Base-by-base conservation (phyloP, 129 eudicot species). In the Heracleum sosnowskyi region DNA sequence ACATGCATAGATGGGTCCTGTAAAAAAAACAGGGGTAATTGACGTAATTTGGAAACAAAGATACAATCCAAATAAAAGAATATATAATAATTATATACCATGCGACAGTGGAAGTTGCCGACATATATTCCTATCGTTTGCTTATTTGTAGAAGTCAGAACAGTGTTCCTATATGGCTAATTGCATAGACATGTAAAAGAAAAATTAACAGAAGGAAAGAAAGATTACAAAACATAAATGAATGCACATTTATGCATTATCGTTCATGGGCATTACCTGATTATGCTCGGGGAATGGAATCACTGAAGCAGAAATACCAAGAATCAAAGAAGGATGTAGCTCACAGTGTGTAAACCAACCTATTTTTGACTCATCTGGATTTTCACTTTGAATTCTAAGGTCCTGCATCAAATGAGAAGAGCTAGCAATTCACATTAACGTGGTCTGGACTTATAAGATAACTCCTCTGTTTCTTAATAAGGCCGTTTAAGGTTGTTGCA, bases 101-200 rank as follows among this genome's bases (percentile, higher is more conserved):
- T 76, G 2, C 69, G 79, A 34, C 18, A 64, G 44, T 90, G 96
- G 76, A 83, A 92, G 77, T 88, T 92, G 69, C 96, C 88, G 66
- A 86, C 92, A 51, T 92, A 89, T 15, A 88, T 90, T 18, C 97
- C 97, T 92, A 92, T 91, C 28, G 95, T 91, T 74, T 91, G 97
- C 87, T 91, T 91, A n/a, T 89, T 90, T 87, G 89, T 90, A 76
- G 96, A 92, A 45, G 96, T 85, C 75, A 87, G 96, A 78, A 86
- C 88, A 1, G 92, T 92, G 79, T 92, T 89, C 86, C 97, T 89
- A 34, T 94, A 90, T 34, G 90, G 87, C 92, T 91, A 86, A 47
- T 49, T 51, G 78, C 36, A 17, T 10, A 51, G 66, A 62, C 11
- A 33, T 11, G 17, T 11, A 68, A 45, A 7, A 12, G 13, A 31